A percentile compares a stretch with the other conserved stretches of the same genome.
Conservation (phyloP, 352 stramenopile genomes). For the Halophytophthora batemanensis region DNA sequence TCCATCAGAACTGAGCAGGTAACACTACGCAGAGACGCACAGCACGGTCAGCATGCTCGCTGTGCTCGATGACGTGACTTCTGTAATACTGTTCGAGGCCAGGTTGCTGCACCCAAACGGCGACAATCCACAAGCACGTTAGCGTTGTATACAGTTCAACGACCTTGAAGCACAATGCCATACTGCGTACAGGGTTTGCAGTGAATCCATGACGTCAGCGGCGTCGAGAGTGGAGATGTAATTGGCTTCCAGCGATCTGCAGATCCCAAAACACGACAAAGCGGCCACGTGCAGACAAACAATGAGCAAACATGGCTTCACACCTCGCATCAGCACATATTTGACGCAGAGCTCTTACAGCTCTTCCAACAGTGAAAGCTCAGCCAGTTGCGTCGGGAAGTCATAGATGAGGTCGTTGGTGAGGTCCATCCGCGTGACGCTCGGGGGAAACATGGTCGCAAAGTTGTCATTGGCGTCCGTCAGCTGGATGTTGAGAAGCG, state of each 20-base stretch:
- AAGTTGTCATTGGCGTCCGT: slow-evolving; percentile 14
- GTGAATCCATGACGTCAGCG: slow-evolving; percentile 11
- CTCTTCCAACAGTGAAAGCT: slow-evolving; percentile 14
- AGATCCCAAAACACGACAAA: neutral
- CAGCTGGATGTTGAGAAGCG: slow-evolving; percentile 26
- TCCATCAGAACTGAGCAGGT: neutral
- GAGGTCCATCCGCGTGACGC: slow-evolving; percentile 15
- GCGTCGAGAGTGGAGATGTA: slow-evolving; percentile 19
- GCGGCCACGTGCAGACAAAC: neutral
- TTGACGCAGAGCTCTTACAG: slow-evolving; percentile 2
- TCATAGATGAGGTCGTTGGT: slow-evolving; percentile 24
- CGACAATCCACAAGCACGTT: neutral
- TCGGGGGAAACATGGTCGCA: slow-evolving; percentile 13
- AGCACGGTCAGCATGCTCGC: slow-evolving; percentile 14
- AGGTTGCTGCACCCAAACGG: slow-evolving; percentile 16
- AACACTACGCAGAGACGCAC: slow-evolving; percentile 5
- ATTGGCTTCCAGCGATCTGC: slow-evolving; percentile 20
- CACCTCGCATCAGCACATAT: neutral
- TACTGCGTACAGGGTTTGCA: slow-evolving; percentile 19
- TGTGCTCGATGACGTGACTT: slow-evolving; percentile 5
- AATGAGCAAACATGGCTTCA: neutral
- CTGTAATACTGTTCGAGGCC: slow-evolving; percentile 18
- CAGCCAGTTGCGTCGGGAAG: slow-evolving; percentile 16
- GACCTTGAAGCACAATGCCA: neutral
- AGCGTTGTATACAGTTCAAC: neutral